Base-by-base conservation (phyloP, 176 grass and related monocot genomes). In the Avena atlantica region DNA sequence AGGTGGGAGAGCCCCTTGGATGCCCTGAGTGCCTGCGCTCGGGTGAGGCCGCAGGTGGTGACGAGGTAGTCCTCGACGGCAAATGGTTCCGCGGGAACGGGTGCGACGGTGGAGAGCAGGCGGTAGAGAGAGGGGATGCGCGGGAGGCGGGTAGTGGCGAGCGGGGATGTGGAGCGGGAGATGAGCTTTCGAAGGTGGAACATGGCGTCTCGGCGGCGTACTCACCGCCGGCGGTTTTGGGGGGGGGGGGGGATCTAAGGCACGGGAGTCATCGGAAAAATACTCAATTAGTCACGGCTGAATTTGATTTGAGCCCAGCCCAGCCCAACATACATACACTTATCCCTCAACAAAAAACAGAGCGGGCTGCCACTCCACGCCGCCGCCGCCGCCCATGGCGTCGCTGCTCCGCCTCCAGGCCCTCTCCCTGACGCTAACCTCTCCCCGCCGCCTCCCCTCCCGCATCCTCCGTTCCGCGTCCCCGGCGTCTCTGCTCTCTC, bases 371-470 rank as follows among this genome's bases (percentile, higher is more conserved):
- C 24, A 13, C 25, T 49, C 48, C 40, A 19, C 40, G 6, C 40
- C 40, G 40, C 40, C 40, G 40, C 89, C 61, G 42, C 51, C 53
- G 76, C 25, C 78, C 51, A 92, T 89, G 87, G 80, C 87, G 66
- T 89, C 87, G 27, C 76, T 89, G 29, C 91, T 92, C 59, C 91
- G 84, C 58, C 75, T 87, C 80, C 84, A 75, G 45, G 74, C 37
- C 50, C 75, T 92, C 19, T 25, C 11, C 24, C 68, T 79, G 37
- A 63, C 24, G 49, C 27, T 76, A 56, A 4, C 80, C 12, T 12
- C 36, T 34, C 76, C 80, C 20, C 75, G 24, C 24, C 40, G 12
- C 61, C 59, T 81, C 27, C 51, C 37, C 19, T 66, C 36, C 23
- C 48, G 24, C 21, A 48, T 79, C 48, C 83, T 65, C 55, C 36